These are phyloP conservation scores for Aegilops tauschii DNA, from an alignment of 176 grass and related monocot genomes.

Conservation along the genomic window DNA sequence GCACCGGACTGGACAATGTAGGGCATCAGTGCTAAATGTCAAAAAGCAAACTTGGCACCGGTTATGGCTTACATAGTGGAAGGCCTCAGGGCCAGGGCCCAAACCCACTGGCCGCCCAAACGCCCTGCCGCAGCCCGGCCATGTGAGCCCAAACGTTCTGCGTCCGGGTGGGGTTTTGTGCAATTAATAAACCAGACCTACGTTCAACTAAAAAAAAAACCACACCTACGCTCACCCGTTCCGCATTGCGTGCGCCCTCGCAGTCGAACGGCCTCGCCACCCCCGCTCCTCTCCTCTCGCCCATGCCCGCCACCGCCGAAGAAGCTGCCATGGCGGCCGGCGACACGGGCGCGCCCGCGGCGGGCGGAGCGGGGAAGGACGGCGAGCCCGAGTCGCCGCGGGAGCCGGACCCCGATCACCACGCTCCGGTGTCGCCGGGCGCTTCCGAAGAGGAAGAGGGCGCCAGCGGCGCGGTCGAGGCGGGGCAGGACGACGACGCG, in stretches of 20 bases:
- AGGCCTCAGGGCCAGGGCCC: background rate
- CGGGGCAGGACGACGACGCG: constrained; percentile 21
- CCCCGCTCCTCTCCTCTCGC: background rate
- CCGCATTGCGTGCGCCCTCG: too few species aligned
- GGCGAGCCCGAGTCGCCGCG: background rate
- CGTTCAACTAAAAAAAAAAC: too few species aligned
- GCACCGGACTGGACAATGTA: too few species aligned
- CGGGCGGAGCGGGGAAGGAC: background rate
- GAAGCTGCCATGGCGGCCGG: background rate
- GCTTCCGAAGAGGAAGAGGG: background rate
- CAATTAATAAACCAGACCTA: background rate
- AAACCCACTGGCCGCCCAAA: background rate
- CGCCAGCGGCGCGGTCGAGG: background rate
- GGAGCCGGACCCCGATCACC: background rate
- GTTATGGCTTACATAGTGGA: too few species aligned
- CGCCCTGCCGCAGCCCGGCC: background rate
- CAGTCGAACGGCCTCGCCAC: too few species aligned
- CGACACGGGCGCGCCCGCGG: background rate
- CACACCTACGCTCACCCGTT: too few species aligned
- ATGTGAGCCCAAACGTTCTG: background rate
- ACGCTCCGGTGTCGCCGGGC: background rate
- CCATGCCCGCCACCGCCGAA: background rate
- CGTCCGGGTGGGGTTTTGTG: background rate
- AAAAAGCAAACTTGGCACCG: too few species aligned
- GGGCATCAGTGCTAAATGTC: too few species aligned